Conservation (phyloP, 495 filamentous ascomycete species). For the Neurospora sp. region DNA sequence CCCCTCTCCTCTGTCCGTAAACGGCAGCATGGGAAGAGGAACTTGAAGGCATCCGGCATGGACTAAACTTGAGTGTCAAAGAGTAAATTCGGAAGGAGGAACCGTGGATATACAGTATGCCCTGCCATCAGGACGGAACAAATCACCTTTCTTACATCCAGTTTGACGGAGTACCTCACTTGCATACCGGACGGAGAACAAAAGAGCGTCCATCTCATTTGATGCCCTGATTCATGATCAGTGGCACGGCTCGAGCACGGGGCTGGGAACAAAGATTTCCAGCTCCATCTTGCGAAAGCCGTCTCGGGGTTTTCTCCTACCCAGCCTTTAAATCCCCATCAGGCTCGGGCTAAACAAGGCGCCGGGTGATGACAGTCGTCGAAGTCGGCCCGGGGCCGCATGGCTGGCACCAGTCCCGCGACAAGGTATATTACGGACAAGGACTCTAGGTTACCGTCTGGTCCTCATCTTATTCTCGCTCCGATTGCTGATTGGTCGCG, state of each 20-base stretch:
- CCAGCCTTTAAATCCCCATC: neutral
- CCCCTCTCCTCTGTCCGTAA: neutral
- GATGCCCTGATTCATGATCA: neutral
- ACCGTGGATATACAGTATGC: no score
- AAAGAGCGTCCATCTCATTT: neutral
- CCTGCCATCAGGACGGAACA: no score
- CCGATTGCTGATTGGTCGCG: neutral
- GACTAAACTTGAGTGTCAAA: neutral
- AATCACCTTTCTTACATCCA: no score
- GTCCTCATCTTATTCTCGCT: neutral
- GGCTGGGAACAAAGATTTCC: neutral
- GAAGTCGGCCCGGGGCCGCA: neutral
- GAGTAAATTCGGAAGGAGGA: neutral
- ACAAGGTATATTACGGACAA: neutral
- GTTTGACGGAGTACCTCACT: no score
- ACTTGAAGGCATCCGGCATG: neutral
- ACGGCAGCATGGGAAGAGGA: neutral
- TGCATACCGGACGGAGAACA: neutral
- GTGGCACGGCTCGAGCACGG: neutral
- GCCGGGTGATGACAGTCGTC: neutral
- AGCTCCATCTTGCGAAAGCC: neutral
- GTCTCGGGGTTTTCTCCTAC: neutral
- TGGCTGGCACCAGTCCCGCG: neutral
- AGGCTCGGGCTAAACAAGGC: neutral
- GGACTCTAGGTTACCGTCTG: neutral